Conservation (phyloP, 768 basidiomycete genomes). For the Xanthoconium purpureum region DNA sequence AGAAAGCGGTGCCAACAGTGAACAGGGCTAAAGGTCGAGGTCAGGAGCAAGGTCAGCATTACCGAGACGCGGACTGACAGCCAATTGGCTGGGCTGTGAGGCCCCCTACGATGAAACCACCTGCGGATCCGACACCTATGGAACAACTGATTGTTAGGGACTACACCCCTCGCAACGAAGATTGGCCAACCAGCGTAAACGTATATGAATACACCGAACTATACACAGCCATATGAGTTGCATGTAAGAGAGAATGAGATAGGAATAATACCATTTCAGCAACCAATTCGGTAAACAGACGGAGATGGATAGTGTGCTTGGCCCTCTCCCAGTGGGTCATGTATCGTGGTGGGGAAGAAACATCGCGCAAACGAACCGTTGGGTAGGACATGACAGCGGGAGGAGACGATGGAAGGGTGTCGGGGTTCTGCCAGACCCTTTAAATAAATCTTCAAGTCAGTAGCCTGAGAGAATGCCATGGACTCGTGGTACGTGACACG, state of each 20-base stretch:
- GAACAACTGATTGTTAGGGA: background rate
- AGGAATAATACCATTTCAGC: conserved; percentile 52
- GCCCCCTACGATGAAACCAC: conserved; percentile 47
- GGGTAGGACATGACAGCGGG: conserved; percentile 20
- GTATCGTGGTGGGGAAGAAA: conserved; percentile 37
- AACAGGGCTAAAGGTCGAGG: conserved; percentile 41
- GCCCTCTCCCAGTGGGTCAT: conserved; percentile 50
- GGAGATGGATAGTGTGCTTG: conserved; percentile 41
- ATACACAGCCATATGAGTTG: background rate
- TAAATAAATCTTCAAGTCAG: background rate
- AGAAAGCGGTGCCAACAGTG: conserved; percentile 58
- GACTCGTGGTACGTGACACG: conserved; percentile 1
- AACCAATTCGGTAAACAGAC: conserved; percentile 55
- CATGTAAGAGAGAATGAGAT: background rate
- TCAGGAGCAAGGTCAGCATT: background rate
- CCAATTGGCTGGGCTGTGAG: conserved; percentile 43
- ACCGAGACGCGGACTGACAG: conserved; percentile 39
- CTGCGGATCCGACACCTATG: conserved; percentile 54
- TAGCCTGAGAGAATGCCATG: conserved; percentile 1
- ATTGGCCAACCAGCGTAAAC: conserved; percentile 45
- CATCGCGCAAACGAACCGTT: conserved; percentile 41
- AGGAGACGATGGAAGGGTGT: background rate
- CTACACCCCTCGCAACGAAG: background rate
- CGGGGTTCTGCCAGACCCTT: conserved; percentile 2
- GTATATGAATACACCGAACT: conserved; percentile 65